Base-by-base conservation (phyloP, 2,329 filamentous ascomycete species). In the Xylaria arbuscula region DNA sequence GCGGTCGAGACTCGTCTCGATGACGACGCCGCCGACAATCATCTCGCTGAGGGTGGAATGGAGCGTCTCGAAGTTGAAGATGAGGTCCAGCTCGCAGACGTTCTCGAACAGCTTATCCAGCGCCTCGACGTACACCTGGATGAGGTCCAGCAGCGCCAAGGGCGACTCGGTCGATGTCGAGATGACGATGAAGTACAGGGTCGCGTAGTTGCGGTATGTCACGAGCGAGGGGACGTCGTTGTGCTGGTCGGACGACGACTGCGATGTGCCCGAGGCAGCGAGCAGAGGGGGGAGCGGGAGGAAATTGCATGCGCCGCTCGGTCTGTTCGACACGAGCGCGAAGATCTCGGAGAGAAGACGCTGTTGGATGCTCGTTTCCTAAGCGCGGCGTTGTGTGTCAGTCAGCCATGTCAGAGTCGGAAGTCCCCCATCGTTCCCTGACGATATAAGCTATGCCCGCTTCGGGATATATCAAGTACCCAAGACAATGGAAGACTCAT, bases 361-460 rank as follows among this genome's bases (percentile, higher is more conserved):
- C 83, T 99, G 96, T 81, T 99, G 95, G 47, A 98, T 97, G 81
- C 92, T 93, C 24, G 96, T 98, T 82, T 99, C 96, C 96, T 98
- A 76, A 56, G 42, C 48, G 36, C 24, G 34, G 28, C 28, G 28
- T 28, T 28, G 28, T 28, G 28, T 28, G 28, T 28, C 28, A 28
- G 47, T 24, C 19, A 53, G 45, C 51, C 9, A 62, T 62, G 67
- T 69, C 64, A 69, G 68, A 66, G 54, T 24, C 17, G 38, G 24
- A 15, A 22, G 36, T 32, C n/a, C 45, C 36, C 15, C 22, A 13
- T 19, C 17, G 55, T 60, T 7, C 24, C 24, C 5, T 11, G 36
- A 28, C 28, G 28, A 28, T 28, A 28, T 5, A 28, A 6, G 50
- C 62, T 40, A 42, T 48, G n/a, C 13, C 36, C 11, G 56, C 58